These are phyloP conservation scores for Rhodamnia argentea DNA, from an alignment of 345 rosid genomes.

Conservation along the genomic window DNA sequence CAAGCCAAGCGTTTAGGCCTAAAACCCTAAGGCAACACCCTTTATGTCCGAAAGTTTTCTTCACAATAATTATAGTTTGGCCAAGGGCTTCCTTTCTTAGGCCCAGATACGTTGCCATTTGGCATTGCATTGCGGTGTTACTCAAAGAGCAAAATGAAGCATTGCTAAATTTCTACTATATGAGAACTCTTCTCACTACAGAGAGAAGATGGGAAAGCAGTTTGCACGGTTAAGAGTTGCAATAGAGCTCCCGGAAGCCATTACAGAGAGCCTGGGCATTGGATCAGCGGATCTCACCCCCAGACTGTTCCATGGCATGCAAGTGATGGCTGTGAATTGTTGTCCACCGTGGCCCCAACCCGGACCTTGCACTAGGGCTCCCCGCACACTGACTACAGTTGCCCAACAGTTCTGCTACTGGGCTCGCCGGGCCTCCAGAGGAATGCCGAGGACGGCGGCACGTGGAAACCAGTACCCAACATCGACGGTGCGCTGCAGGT, in stretches of 20 bases:
- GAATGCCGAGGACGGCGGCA: conserved; percentile 12
- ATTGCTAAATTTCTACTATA: background rate
- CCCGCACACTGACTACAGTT: conserved; percentile 57
- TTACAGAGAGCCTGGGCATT: conserved; percentile 41
- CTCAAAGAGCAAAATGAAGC: background rate
- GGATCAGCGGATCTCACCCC: conserved; percentile 20
- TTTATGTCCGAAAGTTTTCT: background rate
- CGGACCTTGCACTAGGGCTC: conserved; percentile 29
- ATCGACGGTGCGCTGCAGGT: conserved; percentile 38
- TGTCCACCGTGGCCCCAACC: conserved; percentile 54
- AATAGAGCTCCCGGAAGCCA: conserved; percentile 29
- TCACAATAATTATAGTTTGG: background rate
- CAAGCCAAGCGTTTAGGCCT: background rate
- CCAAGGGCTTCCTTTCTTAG: background rate
- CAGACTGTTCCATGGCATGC: conserved; percentile 33
- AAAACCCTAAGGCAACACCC: background rate
- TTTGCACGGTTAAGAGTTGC: conserved; percentile 19
- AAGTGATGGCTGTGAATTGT: conserved; percentile 41
- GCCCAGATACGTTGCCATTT: background rate
- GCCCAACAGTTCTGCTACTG: conserved; percentile 41
- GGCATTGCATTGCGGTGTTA: background rate
- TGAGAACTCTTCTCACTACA: background rate
- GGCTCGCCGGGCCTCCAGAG: conserved; percentile 35
- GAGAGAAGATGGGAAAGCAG: background rate
- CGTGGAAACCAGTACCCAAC: conserved; percentile 31